These are phyloP conservation scores for Abeoforma whisleri DNA, from an alignment of 78 protist genomes.

Conservation along the genomic window DNA sequence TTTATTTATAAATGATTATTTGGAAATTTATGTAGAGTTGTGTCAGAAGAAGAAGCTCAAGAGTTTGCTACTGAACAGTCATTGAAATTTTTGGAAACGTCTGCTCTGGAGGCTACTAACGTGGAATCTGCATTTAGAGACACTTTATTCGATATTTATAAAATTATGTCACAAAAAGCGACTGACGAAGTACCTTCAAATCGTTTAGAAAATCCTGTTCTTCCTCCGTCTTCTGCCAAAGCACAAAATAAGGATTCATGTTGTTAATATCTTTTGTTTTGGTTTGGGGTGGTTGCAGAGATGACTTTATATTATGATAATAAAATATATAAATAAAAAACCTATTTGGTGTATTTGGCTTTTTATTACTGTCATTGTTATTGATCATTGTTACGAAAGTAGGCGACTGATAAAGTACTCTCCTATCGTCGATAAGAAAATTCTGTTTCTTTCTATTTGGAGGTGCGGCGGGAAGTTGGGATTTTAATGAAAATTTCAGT, in stretches of 20 bases:
- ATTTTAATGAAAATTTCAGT: no score
- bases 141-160: constrained; percentile 22
- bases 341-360: no score
- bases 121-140: constrained; percentile 59
- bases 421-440: no score
- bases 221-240: not conserved
- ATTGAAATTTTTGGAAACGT: constrained; percentile 54
- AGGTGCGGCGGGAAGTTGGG: no score
- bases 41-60: constrained; percentile 58
- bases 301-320: no score
- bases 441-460: no score
- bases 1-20: not conserved
- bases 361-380: no score
- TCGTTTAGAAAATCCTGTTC: not conserved
- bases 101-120: constrained; percentile 59
- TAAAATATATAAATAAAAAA: no score
- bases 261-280: no score
- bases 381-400: no score
- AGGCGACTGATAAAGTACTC: no score
- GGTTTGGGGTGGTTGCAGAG: no score
- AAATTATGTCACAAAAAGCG: not conserved
- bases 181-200: not conserved
- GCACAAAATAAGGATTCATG: not conserved
- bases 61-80: constrained; percentile 54
- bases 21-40: constrained; percentile 19